Evolutionary conservation across 768 basidiomycete species (phyloP).

Genomic region (Fistulinella prunicolor): DNA sequence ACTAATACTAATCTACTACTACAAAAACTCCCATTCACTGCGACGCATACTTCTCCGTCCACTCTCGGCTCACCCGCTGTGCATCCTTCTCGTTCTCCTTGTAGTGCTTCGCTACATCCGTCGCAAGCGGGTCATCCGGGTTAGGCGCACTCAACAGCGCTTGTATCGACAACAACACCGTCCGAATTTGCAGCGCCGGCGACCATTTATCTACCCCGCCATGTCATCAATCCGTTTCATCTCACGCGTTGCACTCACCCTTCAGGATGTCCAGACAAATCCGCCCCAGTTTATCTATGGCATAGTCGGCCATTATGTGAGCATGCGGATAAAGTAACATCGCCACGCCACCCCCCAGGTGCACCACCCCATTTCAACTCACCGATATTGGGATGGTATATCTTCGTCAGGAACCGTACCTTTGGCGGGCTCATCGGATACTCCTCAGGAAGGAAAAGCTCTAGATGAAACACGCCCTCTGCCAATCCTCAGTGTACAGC

Average conservation of each 20-base stretch:
- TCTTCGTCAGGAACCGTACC: constrained; percentile 96
- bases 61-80: constrained; percentile 87
- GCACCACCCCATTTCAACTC: constrained; percentile 30
- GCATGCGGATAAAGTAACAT: constrained; percentile 17
- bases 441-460: constrained; percentile 97
- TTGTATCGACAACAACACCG: constrained; percentile 94
- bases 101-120: constrained; percentile 97
- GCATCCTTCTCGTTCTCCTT: constrained; percentile 96
- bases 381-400: constrained; percentile 99
- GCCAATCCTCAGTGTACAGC: constrained; percentile 7
- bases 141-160: constrained; percentile 96
- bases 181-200: constrained; percentile 96
- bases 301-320: constrained; percentile 18
- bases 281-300: constrained; percentile 90
- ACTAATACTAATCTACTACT: too few species aligned
- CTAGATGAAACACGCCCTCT: constrained; percentile 95
- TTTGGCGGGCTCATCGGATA: constrained; percentile 99
- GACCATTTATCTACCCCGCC: constrained; percentile 89
- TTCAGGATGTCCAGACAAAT: constrained; percentile 99
- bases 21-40: constrained; percentile 26
- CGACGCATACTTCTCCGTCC: constrained; percentile 87
- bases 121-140: constrained; percentile 92
- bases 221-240: not conserved
- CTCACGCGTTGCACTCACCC: constrained; percentile 46
- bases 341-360: constrained; percentile 13